Evolutionary conservation across 306 rosid genomes (phyloP), one percentile per base, ranked within the genome.

Genomic region (Astragalus membranaceus): DNA sequence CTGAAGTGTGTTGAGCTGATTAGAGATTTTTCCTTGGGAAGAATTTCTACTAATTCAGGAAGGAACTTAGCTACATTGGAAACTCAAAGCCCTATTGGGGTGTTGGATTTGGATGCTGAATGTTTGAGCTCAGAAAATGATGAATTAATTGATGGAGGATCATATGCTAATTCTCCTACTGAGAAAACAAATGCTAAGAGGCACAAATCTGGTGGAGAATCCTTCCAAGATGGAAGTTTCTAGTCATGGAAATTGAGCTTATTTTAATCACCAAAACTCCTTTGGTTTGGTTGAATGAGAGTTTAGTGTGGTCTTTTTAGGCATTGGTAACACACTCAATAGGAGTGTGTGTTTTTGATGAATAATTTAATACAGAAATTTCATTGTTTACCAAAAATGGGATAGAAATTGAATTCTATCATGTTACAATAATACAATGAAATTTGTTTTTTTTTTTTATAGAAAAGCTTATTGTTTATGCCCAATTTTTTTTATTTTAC

Each of bases 1-100:
- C 49, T 88, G 84, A 88, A 89, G 79, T 89, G 96, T 76, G 36
- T 89, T 73, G 86, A 81, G 55, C 51, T 86, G 89, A 79, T 89
- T 1, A 80, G 70, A 62, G 84, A 79, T 50, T 72, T 86, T 36
- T 64, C 77, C 17, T 67, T 82, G 83, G 59, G 68, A 11, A 61
- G 64, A 56, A 59, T 66, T 13, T 56, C 84, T 13, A 29, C 55
- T 49, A 66, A 80, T 85, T 62, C 75, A 51, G 74, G 42, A 46
- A 78, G 72, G 7, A 23, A n/a, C n/a, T n/a, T n/a, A n/a, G n/a
- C n/a, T n/a, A n/a, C n/a, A n/a, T n/a, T n/a, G n/a, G n/a, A 69
- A 20, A 84, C 94, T 39, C 76, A 74, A 70, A 92, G 98, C 75
- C 90, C 95, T 1, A 54, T 64, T 52, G 89, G 85, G 55, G 92